phyloP scores from a whole-genome alignment of 2,329 filamentous ascomycete genomes.

The Colletotrichum somersetense region DNA sequence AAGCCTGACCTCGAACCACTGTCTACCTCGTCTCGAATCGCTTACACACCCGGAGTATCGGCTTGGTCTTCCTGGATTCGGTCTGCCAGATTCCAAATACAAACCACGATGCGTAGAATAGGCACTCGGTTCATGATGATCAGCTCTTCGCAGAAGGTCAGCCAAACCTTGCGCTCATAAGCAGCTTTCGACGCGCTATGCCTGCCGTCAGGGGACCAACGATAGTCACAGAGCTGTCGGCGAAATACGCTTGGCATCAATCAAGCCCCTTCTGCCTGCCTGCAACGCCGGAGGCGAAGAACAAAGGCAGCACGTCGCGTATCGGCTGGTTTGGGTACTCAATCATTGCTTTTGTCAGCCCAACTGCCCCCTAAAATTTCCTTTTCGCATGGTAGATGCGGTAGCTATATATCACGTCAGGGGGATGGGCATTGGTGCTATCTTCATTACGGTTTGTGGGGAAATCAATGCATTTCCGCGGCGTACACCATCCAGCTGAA shows the following conservation, averaged over 20 bases:
- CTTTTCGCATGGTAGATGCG: neutral
- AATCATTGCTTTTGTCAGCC: neutral
- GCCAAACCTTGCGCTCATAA: neutral
- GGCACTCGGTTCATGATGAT: neutral
- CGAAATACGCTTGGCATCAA: constrained; percentile 4
- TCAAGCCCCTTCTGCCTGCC: constrained; percentile 17
- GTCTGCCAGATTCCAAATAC: neutral
- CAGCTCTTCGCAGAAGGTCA: neutral
- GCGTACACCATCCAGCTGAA: neutral
- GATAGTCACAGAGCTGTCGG: neutral
- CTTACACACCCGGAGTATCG: neutral
- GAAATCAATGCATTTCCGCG: neutral
- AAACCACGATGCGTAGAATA: too few relatives aligned
- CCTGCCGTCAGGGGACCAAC: neutral
- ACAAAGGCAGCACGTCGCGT: constrained; percentile 12
- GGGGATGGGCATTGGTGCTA: too few relatives aligned
- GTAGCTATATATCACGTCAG: neutral
- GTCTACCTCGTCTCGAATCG: neutral
- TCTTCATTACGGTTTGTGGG: neutral
- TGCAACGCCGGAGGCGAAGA: constrained; percentile 27
- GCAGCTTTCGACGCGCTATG: constrained; percentile 4
- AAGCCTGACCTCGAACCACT: neutral
- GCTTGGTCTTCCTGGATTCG: neutral
- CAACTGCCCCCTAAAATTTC: neutral
- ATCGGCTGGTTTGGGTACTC: neutral